Evolutionary conservation across 2,329 filamentous ascomycete species (phyloP).

Genomic region (Intubia oerlemansii): DNA sequence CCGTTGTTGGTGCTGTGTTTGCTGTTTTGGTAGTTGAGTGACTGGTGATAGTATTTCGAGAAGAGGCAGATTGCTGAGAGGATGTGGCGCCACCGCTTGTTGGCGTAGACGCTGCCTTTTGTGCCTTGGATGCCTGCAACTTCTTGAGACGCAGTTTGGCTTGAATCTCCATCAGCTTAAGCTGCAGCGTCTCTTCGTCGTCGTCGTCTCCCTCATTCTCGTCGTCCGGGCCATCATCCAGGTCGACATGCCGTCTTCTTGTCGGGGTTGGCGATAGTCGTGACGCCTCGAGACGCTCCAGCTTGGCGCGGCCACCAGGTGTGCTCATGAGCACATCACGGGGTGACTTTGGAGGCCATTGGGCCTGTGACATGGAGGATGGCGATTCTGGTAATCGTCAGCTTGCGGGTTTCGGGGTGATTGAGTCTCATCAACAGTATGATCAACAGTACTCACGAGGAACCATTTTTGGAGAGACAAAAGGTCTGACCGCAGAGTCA

Average conservation of each 20-base stretch:
- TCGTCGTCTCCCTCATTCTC: conserved; percentile 41
- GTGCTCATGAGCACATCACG: conserved; percentile 43
- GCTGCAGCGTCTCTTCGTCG: conserved; percentile 72
- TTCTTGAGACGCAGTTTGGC: conserved; percentile 74
- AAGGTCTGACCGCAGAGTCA: neutral
- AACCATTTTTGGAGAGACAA: neutral
- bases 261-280: conserved; percentile 39
- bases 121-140: conserved; percentile 44
- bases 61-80: too few species aligned
- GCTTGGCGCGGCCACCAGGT: conserved; percentile 58
- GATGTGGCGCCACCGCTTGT: too few species aligned
- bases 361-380: conserved; percentile 14
- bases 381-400: conserved; percentile 11
- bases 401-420: too few species aligned
- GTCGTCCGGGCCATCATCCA: conserved; percentile 12
- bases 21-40: too few species aligned
- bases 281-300: conserved; percentile 40
- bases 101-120: conserved; percentile 7
- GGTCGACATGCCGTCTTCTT: conserved; percentile 10
- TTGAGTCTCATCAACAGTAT: too few species aligned
- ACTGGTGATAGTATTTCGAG: too few species aligned
- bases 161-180: conserved; percentile 77
- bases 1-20: too few species aligned
- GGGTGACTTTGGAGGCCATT: conserved; percentile 48
- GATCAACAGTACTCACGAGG: neutral